These are phyloP conservation scores for Kodamaea kaohsiungensis DNA, from an alignment of 805 yeast species.

Conservation along the genomic window DNA sequence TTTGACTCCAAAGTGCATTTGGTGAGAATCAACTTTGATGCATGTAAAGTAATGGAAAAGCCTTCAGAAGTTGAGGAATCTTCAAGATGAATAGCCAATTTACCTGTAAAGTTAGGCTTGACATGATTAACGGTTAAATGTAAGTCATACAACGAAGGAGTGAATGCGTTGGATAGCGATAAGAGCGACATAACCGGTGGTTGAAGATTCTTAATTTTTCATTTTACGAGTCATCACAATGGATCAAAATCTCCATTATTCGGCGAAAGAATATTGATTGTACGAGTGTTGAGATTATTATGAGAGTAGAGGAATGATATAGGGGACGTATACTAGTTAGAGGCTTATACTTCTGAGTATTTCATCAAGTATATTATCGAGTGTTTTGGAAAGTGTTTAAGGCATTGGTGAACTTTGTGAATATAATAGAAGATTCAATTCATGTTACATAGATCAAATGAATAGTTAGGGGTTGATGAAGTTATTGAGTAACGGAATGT, in stretches of 20 bases:
- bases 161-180: constrained; percentile 31
- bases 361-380: no score
- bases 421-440: no score
- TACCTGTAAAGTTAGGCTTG: constrained; percentile 51
- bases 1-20: constrained; percentile 17
- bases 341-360: no score
- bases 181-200: constrained; percentile 4
- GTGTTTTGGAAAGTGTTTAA: no score
- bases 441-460: no score
- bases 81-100: constrained; percentile 26
- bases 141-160: constrained; percentile 43
- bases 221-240: background rate
- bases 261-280: background rate
- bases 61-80: background rate
- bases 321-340: no score
- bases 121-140: constrained; percentile 39
- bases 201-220: constrained; percentile 4
- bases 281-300: no score
- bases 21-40: constrained; percentile 42
- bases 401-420: no score
- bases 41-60: constrained; percentile 36
- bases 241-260: background rate
- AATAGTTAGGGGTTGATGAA: no score
- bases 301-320: no score
- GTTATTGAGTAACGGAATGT: no score